Percentiles rank a stretch among this genome's conserved stretches.
Evolutionary conservation across 306 rosid genomes (phyloP).

Genomic region (Sechiopsis laciniata): DNA sequence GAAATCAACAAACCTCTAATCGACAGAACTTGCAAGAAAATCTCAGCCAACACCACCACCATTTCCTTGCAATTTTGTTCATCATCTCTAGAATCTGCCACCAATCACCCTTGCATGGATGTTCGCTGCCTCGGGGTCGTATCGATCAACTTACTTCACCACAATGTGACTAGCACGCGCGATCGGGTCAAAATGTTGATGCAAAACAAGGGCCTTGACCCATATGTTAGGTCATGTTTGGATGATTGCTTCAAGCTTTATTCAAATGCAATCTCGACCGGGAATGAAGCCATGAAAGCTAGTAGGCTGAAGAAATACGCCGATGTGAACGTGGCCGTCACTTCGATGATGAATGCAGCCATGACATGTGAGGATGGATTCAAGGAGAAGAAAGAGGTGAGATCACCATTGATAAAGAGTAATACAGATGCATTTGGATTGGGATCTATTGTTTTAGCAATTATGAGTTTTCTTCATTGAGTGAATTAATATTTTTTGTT

Average conservation of each 20-base stretch:
- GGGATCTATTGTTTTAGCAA: slow-evolving; percentile 46
- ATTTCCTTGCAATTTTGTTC: slow-evolving; percentile 20
- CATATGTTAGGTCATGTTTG: slow-evolving; percentile 27
- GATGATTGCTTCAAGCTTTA: slow-evolving; percentile 48
- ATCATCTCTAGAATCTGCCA: slow-evolving; percentile 17
- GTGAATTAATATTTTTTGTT: too few relatives aligned
- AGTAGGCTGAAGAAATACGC: slow-evolving; percentile 36
- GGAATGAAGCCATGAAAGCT: slow-evolving; percentile 33
- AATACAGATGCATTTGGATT: slow-evolving; percentile 44
- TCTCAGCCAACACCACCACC: background rate
- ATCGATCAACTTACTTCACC: slow-evolving; percentile 18
- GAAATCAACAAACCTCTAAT: background rate
- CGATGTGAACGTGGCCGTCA: slow-evolving; percentile 29
- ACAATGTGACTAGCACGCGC: slow-evolving; percentile 3
- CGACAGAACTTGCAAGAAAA: slow-evolving; percentile 14
- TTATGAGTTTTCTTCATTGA: background rate
- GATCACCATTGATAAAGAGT: slow-evolving; percentile 44
- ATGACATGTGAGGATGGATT: slow-evolving; percentile 51
- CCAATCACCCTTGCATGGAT: background rate
- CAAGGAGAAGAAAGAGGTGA: slow-evolving; percentile 37
- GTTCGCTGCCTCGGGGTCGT: slow-evolving; percentile 21
- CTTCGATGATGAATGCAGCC: slow-evolving; percentile 45
- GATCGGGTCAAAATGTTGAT: slow-evolving; percentile 20
- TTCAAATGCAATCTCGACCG: slow-evolving; percentile 34
- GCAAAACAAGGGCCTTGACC: slow-evolving; percentile 18